These are phyloP conservation scores for Hordeum pubiflorum DNA, from an alignment of 202 grass and related monocot species.

Conservation along the genomic window DNA sequence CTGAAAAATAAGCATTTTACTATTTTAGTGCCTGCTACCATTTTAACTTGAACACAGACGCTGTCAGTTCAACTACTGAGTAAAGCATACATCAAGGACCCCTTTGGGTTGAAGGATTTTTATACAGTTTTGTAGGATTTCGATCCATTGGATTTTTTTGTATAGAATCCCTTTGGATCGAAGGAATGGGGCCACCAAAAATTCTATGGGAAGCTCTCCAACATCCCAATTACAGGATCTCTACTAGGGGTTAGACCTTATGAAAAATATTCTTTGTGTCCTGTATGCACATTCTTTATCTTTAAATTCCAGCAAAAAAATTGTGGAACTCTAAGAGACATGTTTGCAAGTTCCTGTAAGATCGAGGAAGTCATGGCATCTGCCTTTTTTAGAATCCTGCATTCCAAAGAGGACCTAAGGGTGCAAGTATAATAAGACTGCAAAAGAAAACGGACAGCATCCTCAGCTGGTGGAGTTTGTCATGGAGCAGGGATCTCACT, in stretches of 20 bases:
- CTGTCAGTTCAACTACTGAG: neutral
- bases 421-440: neutral
- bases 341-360: neutral
- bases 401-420: neutral
- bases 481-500: neutral
- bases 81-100: neutral
- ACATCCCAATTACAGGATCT: neutral
- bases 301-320: neutral
- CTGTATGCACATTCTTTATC: neutral
- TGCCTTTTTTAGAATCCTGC: neutral
- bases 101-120: neutral
- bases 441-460: neutral
- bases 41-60: neutral
- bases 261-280: neutral
- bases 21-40: slow-evolving; percentile 4
- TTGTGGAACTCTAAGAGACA: neutral
- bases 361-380: neutral
- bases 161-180: neutral
- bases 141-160: neutral
- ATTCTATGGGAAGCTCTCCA: neutral
- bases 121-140: neutral
- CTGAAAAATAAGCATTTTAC: slow-evolving; percentile 34
- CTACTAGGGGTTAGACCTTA: neutral
- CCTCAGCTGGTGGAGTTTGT: neutral
- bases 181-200: neutral